These are phyloP conservation scores for Tetrahymena borealis DNA, from an alignment of 73 alveolate genomes.

Conservation along the genomic window DNA sequence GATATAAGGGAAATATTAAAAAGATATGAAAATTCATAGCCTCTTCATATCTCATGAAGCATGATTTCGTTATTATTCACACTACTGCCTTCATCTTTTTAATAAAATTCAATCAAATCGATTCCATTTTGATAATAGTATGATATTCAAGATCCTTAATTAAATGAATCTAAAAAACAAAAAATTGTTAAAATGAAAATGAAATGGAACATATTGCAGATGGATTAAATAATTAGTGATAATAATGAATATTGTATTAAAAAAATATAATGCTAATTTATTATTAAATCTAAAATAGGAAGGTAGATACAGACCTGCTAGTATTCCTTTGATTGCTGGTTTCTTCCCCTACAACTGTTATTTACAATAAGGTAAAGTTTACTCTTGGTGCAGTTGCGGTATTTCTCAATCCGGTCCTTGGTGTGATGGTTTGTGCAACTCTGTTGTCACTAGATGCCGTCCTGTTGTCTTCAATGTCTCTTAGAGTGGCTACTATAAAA, in stretches of 20 bases:
- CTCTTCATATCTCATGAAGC: background rate
- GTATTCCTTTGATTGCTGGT: constrained; percentile 76
- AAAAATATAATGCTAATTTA: constrained; percentile 1
- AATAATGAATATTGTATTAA: background rate
- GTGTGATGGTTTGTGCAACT: constrained; percentile 87
- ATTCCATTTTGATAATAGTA: background rate
- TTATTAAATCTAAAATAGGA: constrained; percentile 29
- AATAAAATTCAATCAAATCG: constrained; percentile 22
- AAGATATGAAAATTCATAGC: background rate
- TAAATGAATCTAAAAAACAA: too few species aligned
- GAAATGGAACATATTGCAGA: background rate
- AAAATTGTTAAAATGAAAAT: background rate
- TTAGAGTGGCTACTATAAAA: constrained; percentile 76
- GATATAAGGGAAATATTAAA: background rate
- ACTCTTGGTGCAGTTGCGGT: constrained; percentile 78
- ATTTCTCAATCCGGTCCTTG: constrained; percentile 64
- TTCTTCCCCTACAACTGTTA: constrained; percentile 66
- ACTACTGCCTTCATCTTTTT: background rate
- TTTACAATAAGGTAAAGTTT: constrained; percentile 72
- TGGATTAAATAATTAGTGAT: background rate
- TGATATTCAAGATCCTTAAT: too few species aligned
- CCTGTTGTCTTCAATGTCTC: constrained; percentile 76
- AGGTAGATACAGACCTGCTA: constrained; percentile 80
- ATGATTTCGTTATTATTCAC: background rate
- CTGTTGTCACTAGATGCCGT: constrained; percentile 68